Evolutionary conservation across 148 eudicot genomes (phyloP), one percentile per base, ranked within the genome.

Genomic region (Camellia japonica): DNA sequence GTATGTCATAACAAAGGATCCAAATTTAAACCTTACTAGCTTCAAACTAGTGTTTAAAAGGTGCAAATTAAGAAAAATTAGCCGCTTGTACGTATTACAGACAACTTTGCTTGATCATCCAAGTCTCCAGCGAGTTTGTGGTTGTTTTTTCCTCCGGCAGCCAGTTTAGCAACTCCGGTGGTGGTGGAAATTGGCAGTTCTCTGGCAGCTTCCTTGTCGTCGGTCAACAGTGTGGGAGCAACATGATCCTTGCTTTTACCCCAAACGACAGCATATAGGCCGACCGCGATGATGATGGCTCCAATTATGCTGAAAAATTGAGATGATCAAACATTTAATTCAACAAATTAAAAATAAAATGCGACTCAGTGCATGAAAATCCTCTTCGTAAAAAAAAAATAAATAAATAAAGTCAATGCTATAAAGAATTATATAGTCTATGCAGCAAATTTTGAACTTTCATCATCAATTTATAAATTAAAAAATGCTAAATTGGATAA

Each of bases 211-310:
- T 14, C 41, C 42, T 59, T 10, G 19, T 13, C 51, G 44, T 68
- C 18, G 20, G 51, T 75, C 74, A 52, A 13, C 6, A 80, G 54
- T 15, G 30, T 2, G 19, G 58, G 69, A 41, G 61, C 18, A 20
- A 56, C 19, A 14, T 15, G 51, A 58, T 86, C 88, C 72, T 78
- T 83, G 68, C 77, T 81, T 78, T 86, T 86, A 14, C 88, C 88
- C 88, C 88, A 86, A 61, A 86, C 82, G 11, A 86, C 84, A 11
- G 81, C 79, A 12, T 86, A 86, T 10, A 86, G 74, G 30, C 88
- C 88, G 12, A 76, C 79, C 6, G 80, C 77, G 9, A 83, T 83
- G 61, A 80, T 49, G 43, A 80, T 71, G 9, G 88, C 88, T 77
- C 87, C 87, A 18, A 85, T 58, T 58, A 85, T 73, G 64, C 87